These are phyloP conservation scores for Tuber borchii DNA, from an alignment of 495 filamentous ascomycete genomes.

Conservation along the genomic window DNA sequence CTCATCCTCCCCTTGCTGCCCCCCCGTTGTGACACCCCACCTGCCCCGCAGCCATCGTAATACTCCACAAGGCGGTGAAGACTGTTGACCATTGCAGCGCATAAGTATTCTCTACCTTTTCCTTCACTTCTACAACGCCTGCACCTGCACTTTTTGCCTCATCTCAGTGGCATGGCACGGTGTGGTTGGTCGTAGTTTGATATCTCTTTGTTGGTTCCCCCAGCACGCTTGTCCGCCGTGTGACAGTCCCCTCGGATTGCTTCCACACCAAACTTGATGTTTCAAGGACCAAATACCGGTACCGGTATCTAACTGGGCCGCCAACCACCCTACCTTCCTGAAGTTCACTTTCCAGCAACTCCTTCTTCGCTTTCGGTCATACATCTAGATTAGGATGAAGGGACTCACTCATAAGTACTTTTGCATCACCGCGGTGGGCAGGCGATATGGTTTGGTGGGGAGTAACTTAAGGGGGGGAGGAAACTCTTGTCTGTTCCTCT, in stretches of 20 bases:
- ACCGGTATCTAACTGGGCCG: background rate
- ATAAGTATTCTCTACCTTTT: background rate
- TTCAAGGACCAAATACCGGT: background rate
- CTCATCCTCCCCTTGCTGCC: background rate
- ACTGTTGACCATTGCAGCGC: background rate
- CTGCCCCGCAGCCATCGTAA: background rate
- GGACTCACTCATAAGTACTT: background rate
- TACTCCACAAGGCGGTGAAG: background rate
- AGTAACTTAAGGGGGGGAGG: background rate
- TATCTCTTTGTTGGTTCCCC: background rate
- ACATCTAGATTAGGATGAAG: background rate
- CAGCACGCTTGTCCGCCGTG: background rate
- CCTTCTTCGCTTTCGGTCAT: background rate
- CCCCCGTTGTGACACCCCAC: background rate
- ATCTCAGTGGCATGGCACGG: background rate
- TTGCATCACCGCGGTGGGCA: background rate
- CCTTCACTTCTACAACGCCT: background rate
- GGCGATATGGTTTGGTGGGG: background rate
- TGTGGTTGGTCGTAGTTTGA: background rate
- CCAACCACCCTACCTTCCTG: background rate
- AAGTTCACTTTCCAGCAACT: background rate
- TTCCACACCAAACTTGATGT: background rate
- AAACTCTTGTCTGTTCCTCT: background rate
- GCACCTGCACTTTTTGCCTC: background rate
- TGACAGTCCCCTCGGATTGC: background rate